A percentile compares a stretch with the other conserved stretches of the same genome.
These are phyloP conservation scores for Vicia faba DNA, from an alignment of 306 rosid genomes.

Conservation along the genomic window DNA sequence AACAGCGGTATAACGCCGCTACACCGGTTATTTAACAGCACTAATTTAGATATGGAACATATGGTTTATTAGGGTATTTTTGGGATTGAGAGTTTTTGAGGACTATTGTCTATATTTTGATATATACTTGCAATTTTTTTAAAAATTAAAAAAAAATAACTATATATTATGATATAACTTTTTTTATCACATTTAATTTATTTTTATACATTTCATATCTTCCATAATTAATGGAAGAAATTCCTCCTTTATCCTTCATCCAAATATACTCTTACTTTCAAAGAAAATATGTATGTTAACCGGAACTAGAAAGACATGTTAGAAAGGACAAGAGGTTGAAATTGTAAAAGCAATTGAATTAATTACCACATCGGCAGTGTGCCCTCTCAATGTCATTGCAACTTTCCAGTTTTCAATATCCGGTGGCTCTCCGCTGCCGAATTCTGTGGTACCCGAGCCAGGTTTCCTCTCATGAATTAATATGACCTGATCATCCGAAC, in stretches of 20 bases:
- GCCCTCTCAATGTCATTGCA: conserved; percentile 94
- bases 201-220: neutral
- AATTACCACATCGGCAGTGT: conserved; percentile 99
- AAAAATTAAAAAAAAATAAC: no score
- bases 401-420: conserved; percentile 99
- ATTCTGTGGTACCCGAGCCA: conserved; percentile 98
- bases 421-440: conserved; percentile 98
- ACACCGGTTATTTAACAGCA: no score
- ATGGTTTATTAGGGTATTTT: neutral
- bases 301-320: conserved; percentile 7
- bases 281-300: conserved; percentile 29
- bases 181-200: neutral
- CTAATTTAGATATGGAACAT: neutral
- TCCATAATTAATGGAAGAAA: neutral
- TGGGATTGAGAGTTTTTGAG: neutral
- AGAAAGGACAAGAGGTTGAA: conserved; percentile 14
- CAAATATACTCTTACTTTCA: neutral
- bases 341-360: conserved; percentile 55
- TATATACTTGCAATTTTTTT: neutral
- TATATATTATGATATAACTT: neutral
- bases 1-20: no score
- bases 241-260: neutral
- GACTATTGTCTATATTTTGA: neutral
- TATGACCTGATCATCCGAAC: conserved; percentile 97
- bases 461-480: conserved; percentile 95